A percentile compares a stretch with the other conserved stretches of the same genome.
These are phyloP conservation scores for Amanita exitialis DNA, from an alignment of 768 basidiomycete genomes.

Conservation along the genomic window DNA sequence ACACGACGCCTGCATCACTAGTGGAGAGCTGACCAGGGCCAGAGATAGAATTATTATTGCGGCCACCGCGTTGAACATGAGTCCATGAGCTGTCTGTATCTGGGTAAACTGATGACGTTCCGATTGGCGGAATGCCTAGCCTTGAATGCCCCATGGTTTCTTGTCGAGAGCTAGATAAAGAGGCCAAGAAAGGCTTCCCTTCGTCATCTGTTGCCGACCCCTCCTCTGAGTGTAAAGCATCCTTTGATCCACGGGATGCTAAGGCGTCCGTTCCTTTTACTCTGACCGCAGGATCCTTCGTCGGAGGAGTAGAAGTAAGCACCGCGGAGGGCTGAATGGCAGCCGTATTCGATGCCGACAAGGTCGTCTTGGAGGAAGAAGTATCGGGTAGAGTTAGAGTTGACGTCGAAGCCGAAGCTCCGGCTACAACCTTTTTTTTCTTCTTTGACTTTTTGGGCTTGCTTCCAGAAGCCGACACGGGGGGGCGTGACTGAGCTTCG, in stretches of 20 bases:
- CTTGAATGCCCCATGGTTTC: neutral
- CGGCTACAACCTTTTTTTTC: neutral
- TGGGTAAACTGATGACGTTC: slow-evolving; percentile 16
- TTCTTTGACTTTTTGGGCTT: slow-evolving; percentile 12
- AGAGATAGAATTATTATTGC: neutral
- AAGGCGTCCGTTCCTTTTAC: slow-evolving; percentile 10
- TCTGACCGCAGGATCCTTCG: neutral
- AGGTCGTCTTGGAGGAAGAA: slow-evolving; percentile 6
- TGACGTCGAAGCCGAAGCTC: neutral
- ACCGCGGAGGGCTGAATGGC: slow-evolving; percentile 3
- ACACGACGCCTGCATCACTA: slow-evolving; percentile 43
- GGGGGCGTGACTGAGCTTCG: neutral
- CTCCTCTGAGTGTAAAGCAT: slow-evolving; percentile 14
- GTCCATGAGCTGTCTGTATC: slow-evolving; percentile 65
- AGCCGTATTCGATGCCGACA: neutral
- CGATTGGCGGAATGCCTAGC: neutral
- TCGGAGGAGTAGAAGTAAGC: neutral
- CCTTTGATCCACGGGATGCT: slow-evolving; percentile 26
- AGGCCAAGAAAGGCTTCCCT: slow-evolving; percentile 1
- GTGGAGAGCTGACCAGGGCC: slow-evolving; percentile 13
- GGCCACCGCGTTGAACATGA: slow-evolving; percentile 45
- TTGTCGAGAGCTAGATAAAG: neutral
- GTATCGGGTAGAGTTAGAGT: slow-evolving; percentile 2
- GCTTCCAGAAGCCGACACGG: neutral
- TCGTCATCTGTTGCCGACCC: slow-evolving; percentile 6